Evolutionary conservation across 768 basidiomycete species (phyloP).

Genomic region (Tricholoma bakamatsutake): DNA sequence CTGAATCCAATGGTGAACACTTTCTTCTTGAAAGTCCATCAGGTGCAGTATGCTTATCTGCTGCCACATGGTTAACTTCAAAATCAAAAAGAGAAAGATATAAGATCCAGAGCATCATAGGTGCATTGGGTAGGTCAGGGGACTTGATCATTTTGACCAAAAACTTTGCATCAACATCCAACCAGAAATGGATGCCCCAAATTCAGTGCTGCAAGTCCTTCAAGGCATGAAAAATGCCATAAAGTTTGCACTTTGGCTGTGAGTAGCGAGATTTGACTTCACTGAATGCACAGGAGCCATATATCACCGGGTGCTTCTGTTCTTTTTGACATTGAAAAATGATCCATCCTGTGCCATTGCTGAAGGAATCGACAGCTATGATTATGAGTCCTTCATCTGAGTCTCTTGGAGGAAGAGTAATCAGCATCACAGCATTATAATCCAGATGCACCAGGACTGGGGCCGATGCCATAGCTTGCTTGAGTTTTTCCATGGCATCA

Average conservation of each 20-base stretch:
- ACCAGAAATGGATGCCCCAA: constrained; percentile 25
- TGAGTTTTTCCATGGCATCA: constrained; percentile 21
- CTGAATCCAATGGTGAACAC: constrained; percentile 2
- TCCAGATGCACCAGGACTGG: constrained; percentile 28
- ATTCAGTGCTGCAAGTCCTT: constrained; percentile 22
- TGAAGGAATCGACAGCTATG: constrained; percentile 28
- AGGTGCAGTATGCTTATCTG: constrained; percentile 19
- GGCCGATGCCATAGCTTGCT: constrained; percentile 11
- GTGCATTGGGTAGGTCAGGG: constrained; percentile 30
- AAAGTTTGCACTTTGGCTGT: constrained; percentile 33
- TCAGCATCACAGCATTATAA: constrained; percentile 14
- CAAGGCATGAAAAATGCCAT: constrained; percentile 28
- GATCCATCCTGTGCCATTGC: constrained; percentile 28
- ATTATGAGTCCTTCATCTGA: constrained; percentile 22
- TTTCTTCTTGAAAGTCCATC: constrained; percentile 29
- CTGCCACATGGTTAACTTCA: constrained; percentile 28
- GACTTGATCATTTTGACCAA: constrained; percentile 31
- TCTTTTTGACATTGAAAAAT: constrained; percentile 24
- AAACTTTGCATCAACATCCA: constrained; percentile 31
- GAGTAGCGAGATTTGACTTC: constrained; percentile 25
- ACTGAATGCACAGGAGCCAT: constrained; percentile 29
- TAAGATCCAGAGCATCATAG: constrained; percentile 32
- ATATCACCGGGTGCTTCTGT: constrained; percentile 19
- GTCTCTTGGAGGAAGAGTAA: constrained; percentile 2
- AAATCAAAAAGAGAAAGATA: constrained; percentile 32